A percentile compares a stretch with the other conserved stretches of the same genome.
These are phyloP conservation scores for Crepidotus variabilis DNA, from an alignment of 768 basidiomycete species.

Conservation along the genomic window DNA sequence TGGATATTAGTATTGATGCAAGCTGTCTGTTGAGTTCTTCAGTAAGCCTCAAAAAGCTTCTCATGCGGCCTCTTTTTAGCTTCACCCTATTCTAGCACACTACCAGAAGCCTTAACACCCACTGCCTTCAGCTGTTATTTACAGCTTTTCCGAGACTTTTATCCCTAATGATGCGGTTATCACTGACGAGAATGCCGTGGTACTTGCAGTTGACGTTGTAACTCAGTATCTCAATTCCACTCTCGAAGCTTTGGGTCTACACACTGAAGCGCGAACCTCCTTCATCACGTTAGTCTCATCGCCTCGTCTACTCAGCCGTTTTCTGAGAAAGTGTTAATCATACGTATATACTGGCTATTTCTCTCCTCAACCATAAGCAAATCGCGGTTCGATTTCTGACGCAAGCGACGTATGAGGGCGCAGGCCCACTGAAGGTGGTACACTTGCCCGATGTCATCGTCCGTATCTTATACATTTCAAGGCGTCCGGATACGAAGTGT, in stretches of 20 bases:
- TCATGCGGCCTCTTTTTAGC: neutral
- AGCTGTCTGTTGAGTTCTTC: neutral
- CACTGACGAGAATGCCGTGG: neutral
- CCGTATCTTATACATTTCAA: conserved; percentile 45
- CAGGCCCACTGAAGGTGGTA: conserved; percentile 25
- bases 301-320: neutral
- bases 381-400: conserved; percentile 42
- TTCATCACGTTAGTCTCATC: neutral
- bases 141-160: neutral
- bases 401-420: conserved; percentile 36
- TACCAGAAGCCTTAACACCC: neutral
- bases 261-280: conserved; percentile 29
- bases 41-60: neutral
- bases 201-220: conserved; percentile 13
- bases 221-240: conserved; percentile 32
- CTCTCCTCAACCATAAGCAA: conserved; percentile 31
- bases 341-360: conserved; percentile 37
- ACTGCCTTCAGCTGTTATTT: neutral
- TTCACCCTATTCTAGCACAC: neutral
- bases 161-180: neutral
- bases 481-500: conserved; percentile 26
- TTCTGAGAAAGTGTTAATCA: neutral
- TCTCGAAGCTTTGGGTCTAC: conserved; percentile 29
- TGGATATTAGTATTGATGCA: neutral
- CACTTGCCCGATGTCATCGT: conserved; percentile 37